phyloP scores from a whole-genome alignment of 2,329 filamentous ascomycete species.

The Pseudogymnoascus sp. region DNA sequence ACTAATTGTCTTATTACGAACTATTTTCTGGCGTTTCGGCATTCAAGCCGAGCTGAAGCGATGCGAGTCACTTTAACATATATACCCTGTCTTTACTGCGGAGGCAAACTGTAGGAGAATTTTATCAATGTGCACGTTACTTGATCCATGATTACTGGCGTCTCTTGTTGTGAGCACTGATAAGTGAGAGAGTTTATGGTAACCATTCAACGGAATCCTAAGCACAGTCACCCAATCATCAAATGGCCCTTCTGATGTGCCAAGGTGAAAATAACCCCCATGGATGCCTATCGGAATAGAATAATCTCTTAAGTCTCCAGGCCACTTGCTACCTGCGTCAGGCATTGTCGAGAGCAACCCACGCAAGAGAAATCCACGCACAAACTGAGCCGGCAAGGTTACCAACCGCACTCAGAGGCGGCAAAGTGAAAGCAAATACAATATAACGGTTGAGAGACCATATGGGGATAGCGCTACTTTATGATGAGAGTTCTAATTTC shows the following conservation, averaged over 20 bases:
- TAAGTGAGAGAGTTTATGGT: background rate
- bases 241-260: too few species aligned
- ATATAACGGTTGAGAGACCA: background rate
- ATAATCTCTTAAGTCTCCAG: too few species aligned
- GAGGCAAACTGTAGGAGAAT: background rate
- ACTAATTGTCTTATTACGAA: background rate
- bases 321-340: too few species aligned
- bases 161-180: background rate
- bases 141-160: too few species aligned
- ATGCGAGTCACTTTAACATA: background rate
- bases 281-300: too few species aligned
- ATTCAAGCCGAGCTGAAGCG: background rate
- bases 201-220: too few species aligned
- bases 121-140: background rate
- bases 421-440: background rate
- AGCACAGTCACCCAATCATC: too few species aligned
- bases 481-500: constrained; percentile 12
- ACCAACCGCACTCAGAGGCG: background rate
- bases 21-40: background rate
- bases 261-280: too few species aligned
- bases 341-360: background rate
- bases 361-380: background rate
- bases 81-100: constrained; percentile 8
- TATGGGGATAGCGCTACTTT: background rate
- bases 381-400: background rate